Base-by-base conservation (phyloP, 2,329 filamentous ascomycete genomes). In the Verticillium longisporum region DNA sequence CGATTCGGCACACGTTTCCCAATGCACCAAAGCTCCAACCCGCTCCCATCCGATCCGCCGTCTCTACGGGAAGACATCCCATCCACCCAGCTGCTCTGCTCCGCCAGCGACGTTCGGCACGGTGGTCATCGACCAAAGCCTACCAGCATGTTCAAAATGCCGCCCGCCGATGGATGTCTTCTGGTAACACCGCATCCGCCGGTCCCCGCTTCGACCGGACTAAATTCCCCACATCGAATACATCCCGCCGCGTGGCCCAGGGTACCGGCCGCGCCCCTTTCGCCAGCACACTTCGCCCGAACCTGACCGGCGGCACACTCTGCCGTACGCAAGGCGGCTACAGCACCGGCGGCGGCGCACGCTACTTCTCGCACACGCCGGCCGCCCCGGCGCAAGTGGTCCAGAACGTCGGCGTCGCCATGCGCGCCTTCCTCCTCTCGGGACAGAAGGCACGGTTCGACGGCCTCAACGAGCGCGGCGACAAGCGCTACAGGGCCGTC, bases 281-380 rank as follows among this genome's bases (percentile, higher is more conserved):
- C 73, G 90, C 92, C 4, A 92, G 88, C 58, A 89, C 93, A 1
- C 85, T 99, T 38, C 89, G 95, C 38, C 95, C 95, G 2, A 98
- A 97, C 71, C 78, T 98, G 65, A 97, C 93, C 0, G 94, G 92
- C 56, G 93, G 94, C 53, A 88, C 91, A 31, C 78, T 97, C 55
- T 88, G 91, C 37, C 87, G 94, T 61, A 91, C 91, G 45, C 91
- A 93, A 7, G 92, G 94, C 66, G 95, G 95, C n/a, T 99, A 99
- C 72, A 82, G 82, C 65, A 77, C 91, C 45, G 77, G 83, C 61
- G 91, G 91, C 36, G 87, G 90, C 66, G 90, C 88, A 31, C 85
- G 94, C 66, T 94, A 94, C 78, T 98, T 98, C 77, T 96, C 92
- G 1, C 93, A 97, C 76, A 85, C 87, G 1, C 92, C 94, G 1